Base-by-base conservation (phyloP, 2,329 filamentous ascomycete species). In the Pseudogymnoascus sp. region DNA sequence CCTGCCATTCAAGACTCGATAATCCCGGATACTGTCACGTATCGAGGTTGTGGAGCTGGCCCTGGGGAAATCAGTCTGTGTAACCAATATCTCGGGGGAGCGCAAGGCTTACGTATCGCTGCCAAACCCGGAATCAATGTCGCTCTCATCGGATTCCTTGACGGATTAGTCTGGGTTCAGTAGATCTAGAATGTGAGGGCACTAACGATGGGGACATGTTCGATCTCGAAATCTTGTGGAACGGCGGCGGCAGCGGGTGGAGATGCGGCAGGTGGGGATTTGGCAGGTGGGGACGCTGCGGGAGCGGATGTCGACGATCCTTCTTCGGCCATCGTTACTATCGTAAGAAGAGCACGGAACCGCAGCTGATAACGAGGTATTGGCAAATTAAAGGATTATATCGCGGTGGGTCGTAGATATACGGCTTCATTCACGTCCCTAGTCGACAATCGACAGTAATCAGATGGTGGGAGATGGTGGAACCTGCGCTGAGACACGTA, bases 31-130 rank as follows among this genome's bases (percentile, higher is more conserved):
- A 9, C 44, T 62, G 15, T 37, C 40, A 8, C 13, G 26, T 31
- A 63, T 57, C n/a, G 62, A 63, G 33, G 60, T 37, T 24, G 62
- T 63, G 15, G 60, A 62, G 59, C 62, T 63, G 29, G 33, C 60
- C 6, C 60, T 63, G 61, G 9, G 26, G 50, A 13, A 26, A 33
- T 50, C n/a, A 50, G 26, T 50, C 3, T 6, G n/a, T 33, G 44
- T 39, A 31, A 37, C 36, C 7, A 50, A 59, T 39, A 35, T 40
- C 10, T 26, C 58, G 40, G 31, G 13, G 36, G 36, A 17, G 58
- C 15, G 60, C 26, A 13, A 31, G 4, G 11, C 61, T 62, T 54
- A 61, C 61, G 36, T 59, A 54, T 60, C 58, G 15, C 40, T 41
- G 44, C 39, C 61, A 60, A 47, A 61, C 26, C 58, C 61, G 37